phyloP scores from a whole-genome alignment of 345 rosid genomes.

The Garcia nutans region DNA sequence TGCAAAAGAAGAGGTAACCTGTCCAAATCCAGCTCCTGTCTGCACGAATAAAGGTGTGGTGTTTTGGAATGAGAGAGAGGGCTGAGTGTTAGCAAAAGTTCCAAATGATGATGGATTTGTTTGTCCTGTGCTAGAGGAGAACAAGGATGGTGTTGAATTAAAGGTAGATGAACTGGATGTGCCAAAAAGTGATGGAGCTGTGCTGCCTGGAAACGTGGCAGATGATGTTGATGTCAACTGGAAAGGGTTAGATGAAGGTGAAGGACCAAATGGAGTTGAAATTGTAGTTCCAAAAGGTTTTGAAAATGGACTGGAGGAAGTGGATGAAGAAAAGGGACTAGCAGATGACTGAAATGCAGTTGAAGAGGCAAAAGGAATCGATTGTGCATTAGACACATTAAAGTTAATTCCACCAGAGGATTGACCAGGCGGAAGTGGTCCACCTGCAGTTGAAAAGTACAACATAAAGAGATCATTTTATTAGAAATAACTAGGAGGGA shows the following conservation, averaged over 20 bases:
- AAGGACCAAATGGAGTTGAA: constrained; percentile 34
- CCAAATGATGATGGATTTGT: constrained; percentile 45
- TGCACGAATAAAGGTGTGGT: constrained; percentile 45
- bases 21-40: constrained; percentile 66
- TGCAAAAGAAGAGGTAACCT: constrained; percentile 35
- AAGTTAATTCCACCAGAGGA: constrained; percentile 59
- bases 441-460: constrained; percentile 54
- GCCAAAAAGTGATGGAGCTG: constrained; percentile 48
- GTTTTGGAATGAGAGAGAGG: constrained; percentile 58
- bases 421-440: constrained; percentile 60
- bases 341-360: constrained; percentile 54
- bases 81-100: constrained; percentile 50
- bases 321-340: constrained; percentile 46
- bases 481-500: background rate
- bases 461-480: constrained; percentile 1
- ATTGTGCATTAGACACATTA: constrained; percentile 43
- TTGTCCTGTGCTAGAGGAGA: constrained; percentile 43
- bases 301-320: constrained; percentile 50
- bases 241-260: constrained; percentile 48
- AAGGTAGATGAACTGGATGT: constrained; percentile 52
- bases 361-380: constrained; percentile 52
- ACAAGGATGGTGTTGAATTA: constrained; percentile 59
- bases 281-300: constrained; percentile 42
- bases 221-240: constrained; percentile 42
- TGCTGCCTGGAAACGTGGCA: constrained; percentile 43